Conservation (phyloP, 2,329 filamentous ascomycete species). For the Botrytis galanthina region DNA sequence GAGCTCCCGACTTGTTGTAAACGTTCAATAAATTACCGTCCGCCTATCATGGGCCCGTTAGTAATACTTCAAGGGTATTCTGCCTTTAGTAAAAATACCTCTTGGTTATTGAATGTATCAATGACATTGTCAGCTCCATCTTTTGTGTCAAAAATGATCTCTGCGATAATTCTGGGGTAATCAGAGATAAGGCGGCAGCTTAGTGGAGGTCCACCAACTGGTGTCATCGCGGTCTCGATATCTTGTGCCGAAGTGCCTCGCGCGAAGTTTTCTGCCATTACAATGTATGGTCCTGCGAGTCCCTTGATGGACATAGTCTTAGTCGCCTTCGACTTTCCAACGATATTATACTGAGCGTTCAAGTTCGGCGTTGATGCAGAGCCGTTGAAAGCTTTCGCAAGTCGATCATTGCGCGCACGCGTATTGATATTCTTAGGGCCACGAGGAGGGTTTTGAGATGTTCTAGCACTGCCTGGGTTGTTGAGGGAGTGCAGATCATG, state of each 20-base stretch:
- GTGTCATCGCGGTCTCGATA: constrained; percentile 78
- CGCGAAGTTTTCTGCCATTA: constrained; percentile 80
- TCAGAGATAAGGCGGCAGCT: constrained; percentile 68
- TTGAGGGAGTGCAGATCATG: constrained; percentile 62
- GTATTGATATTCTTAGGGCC: constrained; percentile 31
- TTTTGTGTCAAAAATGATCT: constrained; percentile 70
- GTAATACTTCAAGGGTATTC: neutral
- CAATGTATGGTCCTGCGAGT: constrained; percentile 67
- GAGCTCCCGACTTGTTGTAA: constrained; percentile 58
- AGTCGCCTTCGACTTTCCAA: constrained; percentile 38
- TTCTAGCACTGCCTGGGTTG: constrained; percentile 43
- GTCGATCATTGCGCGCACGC: constrained; percentile 33
- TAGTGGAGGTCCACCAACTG: constrained; percentile 65
- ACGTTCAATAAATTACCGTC: constrained; percentile 73
- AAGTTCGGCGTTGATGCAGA: constrained; percentile 37
- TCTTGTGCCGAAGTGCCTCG: constrained; percentile 78
- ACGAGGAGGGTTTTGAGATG: constrained; percentile 42
- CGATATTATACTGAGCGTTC: constrained; percentile 38
- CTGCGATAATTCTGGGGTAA: constrained; percentile 70
- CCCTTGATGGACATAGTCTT: constrained; percentile 68
- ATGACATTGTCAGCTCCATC: constrained; percentile 74
- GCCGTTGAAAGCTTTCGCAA: constrained; percentile 32
- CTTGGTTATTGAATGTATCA: constrained; percentile 74
- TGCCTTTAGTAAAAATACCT: constrained; percentile 47
- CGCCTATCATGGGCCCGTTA: constrained; percentile 49